Conservation (phyloP, 208 protist genomes). For the Polymyxa betae region DNA sequence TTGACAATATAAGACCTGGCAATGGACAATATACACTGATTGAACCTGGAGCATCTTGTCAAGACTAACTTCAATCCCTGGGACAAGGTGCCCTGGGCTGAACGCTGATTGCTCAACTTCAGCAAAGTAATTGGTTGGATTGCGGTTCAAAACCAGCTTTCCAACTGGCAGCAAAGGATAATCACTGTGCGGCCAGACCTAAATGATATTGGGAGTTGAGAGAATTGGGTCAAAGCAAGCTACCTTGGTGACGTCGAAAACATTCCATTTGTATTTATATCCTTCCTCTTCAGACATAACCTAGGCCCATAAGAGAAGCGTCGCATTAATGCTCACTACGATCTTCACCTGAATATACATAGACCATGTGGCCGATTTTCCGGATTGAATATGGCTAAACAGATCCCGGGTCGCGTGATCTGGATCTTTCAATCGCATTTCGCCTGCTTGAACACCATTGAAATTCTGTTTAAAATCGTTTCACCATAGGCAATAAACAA, state of each 20-base stretch:
- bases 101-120: constrained; percentile 82
- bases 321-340: too few species aligned
- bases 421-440: constrained; percentile 70
- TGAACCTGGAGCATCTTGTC: constrained; percentile 78
- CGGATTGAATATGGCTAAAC: constrained; percentile 74
- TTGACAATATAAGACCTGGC: not conserved
- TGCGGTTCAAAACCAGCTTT: constrained; percentile 78
- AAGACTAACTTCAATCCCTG: constrained; percentile 77
- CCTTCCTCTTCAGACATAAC: constrained; percentile 75
- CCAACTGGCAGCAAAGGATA: constrained; percentile 77
- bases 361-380: constrained; percentile 74
- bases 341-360: constrained; percentile 77
- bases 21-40: not conserved
- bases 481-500: not conserved
- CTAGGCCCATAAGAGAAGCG: too few species aligned
- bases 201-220: too few species aligned
- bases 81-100: constrained; percentile 74
- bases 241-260: constrained; percentile 82
- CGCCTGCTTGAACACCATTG: constrained; percentile 76
- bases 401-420: constrained; percentile 77
- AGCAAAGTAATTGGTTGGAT: constrained; percentile 82
- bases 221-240: too few species aligned
- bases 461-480: constrained; percentile 65
- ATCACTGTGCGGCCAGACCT: constrained; percentile 75
- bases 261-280: constrained; percentile 70